Base-by-base conservation (phyloP, 202 grass and related monocot species). In the Bolboschoenoplectus hybrid region DNA sequence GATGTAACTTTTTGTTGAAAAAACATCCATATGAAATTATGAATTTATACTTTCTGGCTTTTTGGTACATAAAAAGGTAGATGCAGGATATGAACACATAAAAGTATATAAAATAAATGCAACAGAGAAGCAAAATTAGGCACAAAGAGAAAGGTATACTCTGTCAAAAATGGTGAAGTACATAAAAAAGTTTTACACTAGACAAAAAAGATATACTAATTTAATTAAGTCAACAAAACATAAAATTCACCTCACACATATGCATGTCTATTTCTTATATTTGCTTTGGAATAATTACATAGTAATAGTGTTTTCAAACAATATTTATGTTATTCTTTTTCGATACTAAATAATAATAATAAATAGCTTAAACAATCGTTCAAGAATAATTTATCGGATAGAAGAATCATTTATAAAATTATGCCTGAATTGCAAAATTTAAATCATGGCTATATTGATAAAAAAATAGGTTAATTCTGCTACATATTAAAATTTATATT, bases 41-140 rank as follows among this genome's bases (percentile, higher is more conserved):
- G 26, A 1, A 51, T 14, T 16, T 56, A 56, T 5, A 12, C 1
- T 75, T 13, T 26, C 26, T 55, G 1, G 26, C 20, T 10, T 53
- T 55, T 77, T 55, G 6, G 56, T 32, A 55, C 50, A 41, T 70
- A 46, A 55, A 45, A 77, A 52, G 3, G 51, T 36, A 9, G 11
- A 77, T 16, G 50, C 32, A 11, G 3, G 12, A 39, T n/a, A 74
- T 77, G 19, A 77, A 55, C 38, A 6, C 49, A 77, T 38, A 55
- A 56, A 16, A n/a, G n/a, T n/a, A 12, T 12, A 77, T 56, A 38
- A 77, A 75, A 34, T 5, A 77, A 77, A 56, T 77, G 49, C 12
- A 77, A 77, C 49, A 74, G 71, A 74, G 26, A 35, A 76, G 12
- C 34, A 78, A 7, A 51, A 75, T 4, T 75, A 52, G 1, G 6